Base-by-base conservation (phyloP, 2,329 filamentous ascomycete species). In the Taxawa tesnikishii region DNA sequence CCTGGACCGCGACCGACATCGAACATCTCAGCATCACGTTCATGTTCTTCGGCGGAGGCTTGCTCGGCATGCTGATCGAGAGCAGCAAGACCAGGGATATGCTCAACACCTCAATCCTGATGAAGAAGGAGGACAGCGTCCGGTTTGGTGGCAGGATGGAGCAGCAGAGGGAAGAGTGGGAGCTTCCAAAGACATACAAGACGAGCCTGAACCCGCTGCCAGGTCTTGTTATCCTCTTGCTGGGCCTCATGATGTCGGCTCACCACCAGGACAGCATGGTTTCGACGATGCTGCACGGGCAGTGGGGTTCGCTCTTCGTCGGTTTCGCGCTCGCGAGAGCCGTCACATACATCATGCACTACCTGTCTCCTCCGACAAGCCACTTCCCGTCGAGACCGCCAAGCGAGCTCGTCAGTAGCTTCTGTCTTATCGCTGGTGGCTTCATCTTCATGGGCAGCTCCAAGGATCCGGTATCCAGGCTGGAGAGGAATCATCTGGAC, bases 181-280 rank as follows among this genome's bases (percentile, higher is more conserved):
- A 66, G 27, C 51, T 65, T 8, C 83, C 82, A 0, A 67, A 65
- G 33, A 70, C 73, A 7, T 87, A 90, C 52, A 59, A 65, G 11
- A 73, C 83, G 42, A 83, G 84, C 1, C 67, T 88, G 51, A 94
- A 94, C 53, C 85, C 85, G 1, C 71, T 94, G 42, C 87, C 87
- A 0, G 81, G 77, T 1, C 65, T 94, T 4, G 71, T 93, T 32
- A 85, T 94, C 41, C 62, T 94, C 32, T 64, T 94, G 1, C 64
- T 93, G 2, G 87, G 87, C 15, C 71, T 84, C 50, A 88, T 93
- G 80, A 94, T 94, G 85, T 79, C 79, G 50, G 84, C 81, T 14
- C 87, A 94, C 55, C 81, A 84, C 33, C 84, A 92, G 51, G 55
- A 65, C 15, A 80, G 74, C 34, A 82, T 83, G 77, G 67, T 84